A percentile compares a stretch with the other conserved stretches of the same genome.
These are phyloP conservation scores for Phoenix dactylifera DNA, from an alignment of 176 grass and related monocot genomes.

Conservation along the genomic window DNA sequence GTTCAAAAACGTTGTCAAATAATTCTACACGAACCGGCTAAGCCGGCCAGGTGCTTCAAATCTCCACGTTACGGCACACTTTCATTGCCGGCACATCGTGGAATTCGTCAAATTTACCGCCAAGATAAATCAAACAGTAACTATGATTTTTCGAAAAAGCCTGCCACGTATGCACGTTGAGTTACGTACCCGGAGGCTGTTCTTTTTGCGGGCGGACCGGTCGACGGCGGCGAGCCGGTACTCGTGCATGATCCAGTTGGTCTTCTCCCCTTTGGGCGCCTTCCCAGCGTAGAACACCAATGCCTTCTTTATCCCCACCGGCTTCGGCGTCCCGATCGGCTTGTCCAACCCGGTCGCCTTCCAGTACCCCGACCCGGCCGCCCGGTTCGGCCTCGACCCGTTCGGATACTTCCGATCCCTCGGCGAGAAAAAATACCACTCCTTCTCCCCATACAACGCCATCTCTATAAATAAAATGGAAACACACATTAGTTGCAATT, in stretches of 20 bases:
- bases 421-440: constrained; percentile 94
- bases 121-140: too few relatives aligned
- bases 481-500: neutral
- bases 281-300: constrained; percentile 85
- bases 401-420: constrained; percentile 90
- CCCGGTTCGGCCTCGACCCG: constrained; percentile 67
- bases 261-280: constrained; percentile 71
- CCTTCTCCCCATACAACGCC: constrained; percentile 83
- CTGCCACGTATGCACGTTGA: too few relatives aligned
- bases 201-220: constrained; percentile 59
- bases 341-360: constrained; percentile 86
- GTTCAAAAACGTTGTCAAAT: too few relatives aligned
- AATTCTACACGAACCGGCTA: too few relatives aligned
- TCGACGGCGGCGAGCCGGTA: constrained; percentile 55
- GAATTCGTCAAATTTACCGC: too few relatives aligned
- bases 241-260: constrained; percentile 53
- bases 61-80: too few relatives aligned
- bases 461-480: constrained; percentile 26
- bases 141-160: too few relatives aligned
- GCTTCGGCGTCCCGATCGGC: constrained; percentile 56
- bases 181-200: constrained; percentile 59
- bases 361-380: constrained; percentile 82
- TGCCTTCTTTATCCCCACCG: constrained; percentile 80
- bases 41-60: too few relatives aligned
- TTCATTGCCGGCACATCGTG: too few relatives aligned